These are phyloP conservation scores for Boletus subcaerulescens DNA, from an alignment of 768 basidiomycete species.

Conservation along the genomic window DNA sequence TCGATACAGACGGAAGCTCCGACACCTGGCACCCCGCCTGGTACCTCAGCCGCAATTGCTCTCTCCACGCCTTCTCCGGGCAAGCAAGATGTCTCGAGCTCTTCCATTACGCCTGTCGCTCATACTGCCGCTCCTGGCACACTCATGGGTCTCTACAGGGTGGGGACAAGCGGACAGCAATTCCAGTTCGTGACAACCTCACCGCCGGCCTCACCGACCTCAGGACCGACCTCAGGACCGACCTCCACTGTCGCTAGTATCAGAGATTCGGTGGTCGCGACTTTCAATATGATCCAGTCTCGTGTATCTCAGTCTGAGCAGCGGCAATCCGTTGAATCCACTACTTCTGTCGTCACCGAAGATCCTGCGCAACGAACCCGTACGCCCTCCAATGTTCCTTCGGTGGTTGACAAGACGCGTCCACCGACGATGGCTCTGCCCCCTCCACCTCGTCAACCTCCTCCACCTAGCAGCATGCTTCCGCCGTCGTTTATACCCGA, in stretches of 20 bases:
- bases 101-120: slow-evolving; percentile 34
- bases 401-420: slow-evolving; percentile 67
- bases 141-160: slow-evolving; percentile 49
- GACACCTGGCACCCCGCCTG: slow-evolving; percentile 30
- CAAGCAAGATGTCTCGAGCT: slow-evolving; percentile 25
- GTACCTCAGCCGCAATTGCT: slow-evolving; percentile 26
- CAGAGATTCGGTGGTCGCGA: slow-evolving; percentile 49
- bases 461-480: slow-evolving; percentile 67
- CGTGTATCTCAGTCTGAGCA: slow-evolving; percentile 57
- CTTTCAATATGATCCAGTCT: slow-evolving; percentile 44
- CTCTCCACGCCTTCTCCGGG: slow-evolving; percentile 23
- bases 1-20: slow-evolving; percentile 75
- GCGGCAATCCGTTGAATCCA: slow-evolving; percentile 71
- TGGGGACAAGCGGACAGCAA: slow-evolving; percentile 54
- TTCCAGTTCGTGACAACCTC: slow-evolving; percentile 63
- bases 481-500: slow-evolving; percentile 80
- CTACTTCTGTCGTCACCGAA: slow-evolving; percentile 50
- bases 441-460: slow-evolving; percentile 73
- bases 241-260: slow-evolving; percentile 39
- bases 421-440: slow-evolving; percentile 86
- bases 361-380: slow-evolving; percentile 53
- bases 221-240: slow-evolving; percentile 18
- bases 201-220: slow-evolving; percentile 28
- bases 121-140: slow-evolving; percentile 31
- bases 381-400: slow-evolving; percentile 54